phyloP scores from a whole-genome alignment of 1,284 basidiomycete genomes.

The Melampsora americana region DNA sequence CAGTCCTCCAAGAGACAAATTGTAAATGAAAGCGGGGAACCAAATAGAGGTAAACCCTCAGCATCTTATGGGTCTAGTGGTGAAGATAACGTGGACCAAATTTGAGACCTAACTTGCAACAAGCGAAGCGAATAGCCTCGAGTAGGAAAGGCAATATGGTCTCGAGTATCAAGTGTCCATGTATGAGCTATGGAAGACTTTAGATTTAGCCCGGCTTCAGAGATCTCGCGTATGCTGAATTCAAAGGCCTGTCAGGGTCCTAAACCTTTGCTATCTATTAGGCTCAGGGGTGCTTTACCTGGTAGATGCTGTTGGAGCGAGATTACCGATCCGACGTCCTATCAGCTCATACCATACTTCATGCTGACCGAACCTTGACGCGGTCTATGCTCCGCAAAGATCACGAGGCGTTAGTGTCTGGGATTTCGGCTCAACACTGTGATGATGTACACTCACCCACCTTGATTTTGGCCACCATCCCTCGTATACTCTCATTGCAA shows the following conservation, averaged over 20 bases:
- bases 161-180: constrained; percentile 72
- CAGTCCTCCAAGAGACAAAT: neutral
- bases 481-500: constrained; percentile 66
- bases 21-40: neutral
- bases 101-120: constrained; percentile 15
- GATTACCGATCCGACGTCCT: constrained; percentile 67
- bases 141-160: constrained; percentile 67
- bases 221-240: constrained; percentile 67
- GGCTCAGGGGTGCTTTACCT: constrained; percentile 59
- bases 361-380: constrained; percentile 62
- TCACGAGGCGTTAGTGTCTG: constrained; percentile 38
- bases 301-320: constrained; percentile 72
- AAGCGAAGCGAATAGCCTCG: constrained; percentile 56
- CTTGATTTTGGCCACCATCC: constrained; percentile 65
- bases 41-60: neutral
- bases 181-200: constrained; percentile 83
- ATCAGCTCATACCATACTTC: constrained; percentile 78
- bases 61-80: neutral
- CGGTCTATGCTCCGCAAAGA: constrained; percentile 49
- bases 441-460: constrained; percentile 56
- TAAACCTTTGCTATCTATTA: neutral
- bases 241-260: neutral
- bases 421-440: constrained; percentile 39
- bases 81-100: neutral
- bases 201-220: constrained; percentile 68